Evolutionary conservation across 1,284 basidiomycete species (phyloP).

Genomic region (Apiotrichum sp.): DNA sequence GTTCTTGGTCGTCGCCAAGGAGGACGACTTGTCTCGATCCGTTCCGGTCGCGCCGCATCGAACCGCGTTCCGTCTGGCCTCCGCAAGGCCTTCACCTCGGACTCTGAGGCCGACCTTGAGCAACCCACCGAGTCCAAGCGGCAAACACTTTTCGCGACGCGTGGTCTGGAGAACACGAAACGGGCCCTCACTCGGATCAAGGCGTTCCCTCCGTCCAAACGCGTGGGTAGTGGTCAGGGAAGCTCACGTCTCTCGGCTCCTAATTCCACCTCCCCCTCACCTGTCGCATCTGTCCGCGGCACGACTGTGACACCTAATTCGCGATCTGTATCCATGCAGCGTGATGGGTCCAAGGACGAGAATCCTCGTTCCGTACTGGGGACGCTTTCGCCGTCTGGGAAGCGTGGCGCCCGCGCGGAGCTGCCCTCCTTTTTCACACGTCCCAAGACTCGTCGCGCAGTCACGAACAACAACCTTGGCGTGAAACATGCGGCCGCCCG

Average conservation of each 20-base stretch:
- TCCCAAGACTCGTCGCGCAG: slow-evolving; percentile 7
- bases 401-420: slow-evolving; percentile 8
- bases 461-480: neutral
- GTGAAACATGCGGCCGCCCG: neutral
- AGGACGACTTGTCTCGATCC: slow-evolving; percentile 12
- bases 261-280: slow-evolving; percentile 3
- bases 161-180: slow-evolving; percentile 28
- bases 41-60: slow-evolving; percentile 11
- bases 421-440: slow-evolving; percentile 7
- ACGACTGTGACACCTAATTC: neutral
- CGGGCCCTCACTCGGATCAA: slow-evolving; percentile 30
- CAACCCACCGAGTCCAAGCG: slow-evolving; percentile 11
- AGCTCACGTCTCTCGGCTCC: neutral
- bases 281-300: slow-evolving; percentile 9
- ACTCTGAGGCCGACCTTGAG: slow-evolving; percentile 17
- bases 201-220: slow-evolving; percentile 26
- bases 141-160: slow-evolving; percentile 14
- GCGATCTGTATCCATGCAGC: neutral
- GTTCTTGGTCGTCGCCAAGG: slow-evolving; percentile 25
- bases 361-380: neutral
- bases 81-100: slow-evolving; percentile 11
- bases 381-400: slow-evolving; percentile 4
- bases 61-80: slow-evolving; percentile 15
- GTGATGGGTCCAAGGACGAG: neutral
- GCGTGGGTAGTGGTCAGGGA: slow-evolving; percentile 1